Conservation (phyloP, 2,329 filamentous ascomycete genomes). For the Ascocoryne sarcoides region DNA sequence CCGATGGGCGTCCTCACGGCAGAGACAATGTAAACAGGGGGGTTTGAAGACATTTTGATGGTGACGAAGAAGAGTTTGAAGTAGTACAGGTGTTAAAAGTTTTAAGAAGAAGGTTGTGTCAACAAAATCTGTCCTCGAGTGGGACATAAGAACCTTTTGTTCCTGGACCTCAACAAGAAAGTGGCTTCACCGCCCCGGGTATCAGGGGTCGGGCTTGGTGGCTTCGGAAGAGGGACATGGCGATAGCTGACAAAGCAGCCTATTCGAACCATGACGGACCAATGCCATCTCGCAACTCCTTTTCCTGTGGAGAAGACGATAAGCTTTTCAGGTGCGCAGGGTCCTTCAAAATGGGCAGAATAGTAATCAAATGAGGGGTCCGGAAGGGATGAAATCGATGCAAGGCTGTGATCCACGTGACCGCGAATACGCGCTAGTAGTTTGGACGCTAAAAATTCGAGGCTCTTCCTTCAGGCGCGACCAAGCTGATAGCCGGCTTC, state of each 20-base stretch:
- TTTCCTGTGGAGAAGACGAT: not conserved
- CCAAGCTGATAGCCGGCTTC: slow-evolving; percentile 9
- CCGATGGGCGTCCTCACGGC: slow-evolving; percentile 84
- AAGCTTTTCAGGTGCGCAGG: not conserved
- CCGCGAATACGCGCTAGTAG: slow-evolving; percentile 2
- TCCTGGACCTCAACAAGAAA: no score
- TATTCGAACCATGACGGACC: no score
- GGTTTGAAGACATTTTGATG: slow-evolving; percentile 63
- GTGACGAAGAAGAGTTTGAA: not conserved
- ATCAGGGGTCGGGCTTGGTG: no score
- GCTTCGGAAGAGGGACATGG: no score
- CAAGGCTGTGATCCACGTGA: slow-evolving; percentile 20
- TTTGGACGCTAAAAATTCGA: slow-evolving; percentile 19
- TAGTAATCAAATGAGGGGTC: not conserved
- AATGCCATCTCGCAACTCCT: no score
- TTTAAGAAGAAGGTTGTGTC: no score
- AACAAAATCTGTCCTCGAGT: no score
- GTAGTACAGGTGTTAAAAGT: no score
- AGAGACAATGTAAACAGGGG: slow-evolving; percentile 93
- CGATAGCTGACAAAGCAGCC: no score
- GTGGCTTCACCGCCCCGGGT: no score
- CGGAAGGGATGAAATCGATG: slow-evolving; percentile 1
- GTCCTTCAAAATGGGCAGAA: not conserved
- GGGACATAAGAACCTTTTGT: no score
- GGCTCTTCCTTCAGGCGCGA: slow-evolving; percentile 16